These are phyloP conservation scores for Fusarium bactridioides DNA, from an alignment of 2,329 filamentous ascomycete species.

Conservation along the genomic window DNA sequence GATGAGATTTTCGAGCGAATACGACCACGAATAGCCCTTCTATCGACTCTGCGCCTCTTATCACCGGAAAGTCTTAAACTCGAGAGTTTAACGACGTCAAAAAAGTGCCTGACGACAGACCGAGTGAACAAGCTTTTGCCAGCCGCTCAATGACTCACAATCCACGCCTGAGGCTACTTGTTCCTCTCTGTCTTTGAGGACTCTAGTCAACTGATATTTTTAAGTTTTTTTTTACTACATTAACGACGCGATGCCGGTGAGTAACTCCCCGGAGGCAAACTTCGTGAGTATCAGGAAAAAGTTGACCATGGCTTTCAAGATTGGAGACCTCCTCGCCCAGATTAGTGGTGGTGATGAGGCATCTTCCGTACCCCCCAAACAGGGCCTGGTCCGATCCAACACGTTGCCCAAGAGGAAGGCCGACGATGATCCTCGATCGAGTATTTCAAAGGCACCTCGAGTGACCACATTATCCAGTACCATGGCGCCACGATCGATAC, in stretches of 20 bases:
- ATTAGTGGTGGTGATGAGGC: slow-evolving; percentile 64
- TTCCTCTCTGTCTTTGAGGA: slow-evolving; percentile 34
- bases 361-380: slow-evolving; percentile 48
- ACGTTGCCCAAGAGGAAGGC: slow-evolving; percentile 64
- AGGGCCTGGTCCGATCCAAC: slow-evolving; percentile 40
- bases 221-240: slow-evolving; percentile 10
- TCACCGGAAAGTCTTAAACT: slow-evolving; percentile 21
- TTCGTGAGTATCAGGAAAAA: slow-evolving; percentile 19
- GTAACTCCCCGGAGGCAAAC: slow-evolving; percentile 16
- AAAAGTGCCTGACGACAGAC: slow-evolving; percentile 35
- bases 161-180: slow-evolving; percentile 32
- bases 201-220: slow-evolving; percentile 7
- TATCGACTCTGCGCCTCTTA: slow-evolving; percentile 37
- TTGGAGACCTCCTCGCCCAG: slow-evolving; percentile 56
- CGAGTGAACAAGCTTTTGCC: slow-evolving; percentile 18
- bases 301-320: slow-evolving; percentile 40
- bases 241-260: slow-evolving; percentile 44
- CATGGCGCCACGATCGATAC: slow-evolving; percentile 31
- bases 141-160: slow-evolving; percentile 42
- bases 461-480: slow-evolving; percentile 36
- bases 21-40: slow-evolving; percentile 27
- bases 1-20: slow-evolving; percentile 34
- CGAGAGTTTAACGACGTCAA: slow-evolving; percentile 25
- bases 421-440: slow-evolving; percentile 56
- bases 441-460: slow-evolving; percentile 54